These are phyloP conservation scores for Silene uniflora DNA, from an alignment of 148 eudicot species.

Conservation along the genomic window DNA sequence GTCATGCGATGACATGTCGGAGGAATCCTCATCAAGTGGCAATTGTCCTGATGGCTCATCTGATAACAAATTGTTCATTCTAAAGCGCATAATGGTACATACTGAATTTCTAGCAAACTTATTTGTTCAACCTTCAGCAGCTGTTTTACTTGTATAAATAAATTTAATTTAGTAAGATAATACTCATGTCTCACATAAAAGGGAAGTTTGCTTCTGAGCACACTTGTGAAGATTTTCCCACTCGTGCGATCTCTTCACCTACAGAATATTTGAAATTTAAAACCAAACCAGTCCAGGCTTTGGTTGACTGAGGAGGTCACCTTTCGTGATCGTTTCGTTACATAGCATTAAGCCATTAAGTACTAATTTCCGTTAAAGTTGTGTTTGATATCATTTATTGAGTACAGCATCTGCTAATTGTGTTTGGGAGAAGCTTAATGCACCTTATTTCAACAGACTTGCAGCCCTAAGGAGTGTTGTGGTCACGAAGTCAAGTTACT, in stretches of 20 bases:
- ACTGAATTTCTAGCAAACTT: background rate
- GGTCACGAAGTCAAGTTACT: background rate
- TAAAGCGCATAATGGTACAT: constrained; percentile 93
- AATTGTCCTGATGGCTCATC: constrained; percentile 38
- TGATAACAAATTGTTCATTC: constrained; percentile 56
- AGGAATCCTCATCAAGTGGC: constrained; percentile 30
- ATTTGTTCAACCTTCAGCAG: background rate
- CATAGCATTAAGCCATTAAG: no score
- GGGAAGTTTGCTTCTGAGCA: background rate
- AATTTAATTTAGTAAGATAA: background rate
- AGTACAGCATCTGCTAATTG: background rate
- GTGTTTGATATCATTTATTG: background rate
- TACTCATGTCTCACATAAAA: background rate
- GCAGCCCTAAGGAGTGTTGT: background rate
- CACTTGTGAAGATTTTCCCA: background rate
- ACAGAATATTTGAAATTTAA: background rate
- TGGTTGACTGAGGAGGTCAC: background rate
- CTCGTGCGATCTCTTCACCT: constrained; percentile 1
- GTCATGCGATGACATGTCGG: constrained; percentile 28
- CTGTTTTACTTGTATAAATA: background rate
- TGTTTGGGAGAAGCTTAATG: no score
- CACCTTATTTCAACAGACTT: no score
- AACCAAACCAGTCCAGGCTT: background rate
- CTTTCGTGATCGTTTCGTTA: background rate
- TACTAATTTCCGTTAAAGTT: background rate